Evolutionary conservation across 2,329 filamentous ascomycete species (phyloP).

Genomic region (Dendrostoma leiphaemia): DNA sequence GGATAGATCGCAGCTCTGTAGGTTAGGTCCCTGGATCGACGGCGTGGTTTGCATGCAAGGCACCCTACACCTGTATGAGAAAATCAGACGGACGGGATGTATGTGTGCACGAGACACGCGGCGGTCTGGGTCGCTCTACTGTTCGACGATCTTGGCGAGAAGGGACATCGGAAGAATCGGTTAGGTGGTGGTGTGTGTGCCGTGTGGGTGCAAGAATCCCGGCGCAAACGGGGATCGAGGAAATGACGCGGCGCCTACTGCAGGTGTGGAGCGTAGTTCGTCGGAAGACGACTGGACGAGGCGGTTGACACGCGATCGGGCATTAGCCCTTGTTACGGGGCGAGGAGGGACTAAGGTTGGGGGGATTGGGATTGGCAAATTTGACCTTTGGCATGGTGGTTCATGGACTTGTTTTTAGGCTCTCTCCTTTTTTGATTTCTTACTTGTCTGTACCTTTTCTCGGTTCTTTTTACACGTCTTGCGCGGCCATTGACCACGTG

Average conservation of each 20-base stretch:
- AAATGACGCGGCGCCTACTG: not conserved
- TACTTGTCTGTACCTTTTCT: not conserved
- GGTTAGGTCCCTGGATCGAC: not conserved
- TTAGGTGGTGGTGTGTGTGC: not conserved
- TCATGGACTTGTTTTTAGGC: not conserved
- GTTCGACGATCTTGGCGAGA: not conserved
- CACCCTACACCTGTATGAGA: not conserved
- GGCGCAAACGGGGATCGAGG: too few relatives aligned
- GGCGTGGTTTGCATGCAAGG: not conserved
- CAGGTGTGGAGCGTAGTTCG: not conserved
- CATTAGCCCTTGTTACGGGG: not conserved
- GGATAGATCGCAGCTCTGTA: not conserved
- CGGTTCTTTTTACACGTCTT: not conserved
- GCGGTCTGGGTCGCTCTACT: not conserved
- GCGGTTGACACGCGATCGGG: not conserved
- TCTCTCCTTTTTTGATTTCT: not conserved
- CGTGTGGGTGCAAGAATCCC: not conserved
- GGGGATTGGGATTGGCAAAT: too few relatives aligned
- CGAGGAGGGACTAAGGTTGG: not conserved
- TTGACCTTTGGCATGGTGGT: too few relatives aligned
- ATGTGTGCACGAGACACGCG: not conserved
- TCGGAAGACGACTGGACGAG: not conserved
- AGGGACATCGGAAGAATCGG: not conserved
- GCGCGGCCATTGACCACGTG: not conserved
- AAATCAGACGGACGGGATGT: too few relatives aligned